A percentile compares a stretch with the other conserved stretches of the same genome.
Evolutionary conservation across 306 rosid species (phyloP).

Genomic region (Dalbergia oliveri): DNA sequence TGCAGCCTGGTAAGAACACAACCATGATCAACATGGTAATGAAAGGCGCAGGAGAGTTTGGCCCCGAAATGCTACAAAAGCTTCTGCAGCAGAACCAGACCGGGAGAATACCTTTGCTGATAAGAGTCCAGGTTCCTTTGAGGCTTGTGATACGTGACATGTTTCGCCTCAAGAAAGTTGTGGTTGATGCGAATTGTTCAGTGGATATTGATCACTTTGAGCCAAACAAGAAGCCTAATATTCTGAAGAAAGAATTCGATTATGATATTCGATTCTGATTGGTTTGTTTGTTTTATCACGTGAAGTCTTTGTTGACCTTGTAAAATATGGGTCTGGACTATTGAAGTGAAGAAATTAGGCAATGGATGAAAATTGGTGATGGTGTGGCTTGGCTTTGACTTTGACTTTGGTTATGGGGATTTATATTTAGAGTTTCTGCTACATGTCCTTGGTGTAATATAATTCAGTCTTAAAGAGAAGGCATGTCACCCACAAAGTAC

Average conservation of each 20-base stretch:
- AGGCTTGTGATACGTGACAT: conserved; percentile 38
- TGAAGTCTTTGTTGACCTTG: not conserved
- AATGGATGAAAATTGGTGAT: conserved; percentile 5
- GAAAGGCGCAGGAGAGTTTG: conserved; percentile 52
- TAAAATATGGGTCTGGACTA: not conserved
- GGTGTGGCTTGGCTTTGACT: not conserved
- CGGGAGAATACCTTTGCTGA: conserved; percentile 48
- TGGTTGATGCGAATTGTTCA: conserved; percentile 46
- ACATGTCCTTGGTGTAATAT: not conserved
- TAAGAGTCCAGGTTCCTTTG: conserved; percentile 52
- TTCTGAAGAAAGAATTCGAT: conserved; percentile 41
- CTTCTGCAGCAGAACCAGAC: conserved; percentile 33
- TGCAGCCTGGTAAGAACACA: conserved; percentile 51
- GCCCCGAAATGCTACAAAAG: conserved; percentile 3
- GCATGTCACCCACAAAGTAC: not conserved
- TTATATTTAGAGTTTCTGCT: not conserved
- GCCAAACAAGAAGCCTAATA: conserved; percentile 29
- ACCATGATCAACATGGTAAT: conserved; percentile 41
- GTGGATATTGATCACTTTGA: conserved; percentile 55
- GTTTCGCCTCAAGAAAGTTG: conserved; percentile 35
- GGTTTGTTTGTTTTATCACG: not conserved
- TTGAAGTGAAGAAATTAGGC: not conserved
- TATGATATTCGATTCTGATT: conserved; percentile 2
- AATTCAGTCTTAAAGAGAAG: conserved; percentile 20
- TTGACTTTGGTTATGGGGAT: not conserved